These are phyloP conservation scores for Kluyveromyces aestuarii DNA, from an alignment of 805 yeast species.

Conservation along the genomic window DNA sequence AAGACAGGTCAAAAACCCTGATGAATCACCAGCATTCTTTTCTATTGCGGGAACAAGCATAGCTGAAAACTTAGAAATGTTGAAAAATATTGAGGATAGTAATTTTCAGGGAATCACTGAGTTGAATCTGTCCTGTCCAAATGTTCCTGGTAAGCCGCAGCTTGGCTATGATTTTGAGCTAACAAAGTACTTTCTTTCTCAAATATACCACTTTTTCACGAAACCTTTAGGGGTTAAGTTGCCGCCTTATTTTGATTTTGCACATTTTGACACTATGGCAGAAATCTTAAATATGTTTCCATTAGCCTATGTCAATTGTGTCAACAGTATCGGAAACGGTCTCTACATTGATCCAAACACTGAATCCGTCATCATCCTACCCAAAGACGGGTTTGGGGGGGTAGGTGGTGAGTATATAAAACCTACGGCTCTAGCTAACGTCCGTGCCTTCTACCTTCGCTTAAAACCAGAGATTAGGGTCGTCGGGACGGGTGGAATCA, in stretches of 20 bases:
- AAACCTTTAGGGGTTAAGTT: constrained; percentile 27
- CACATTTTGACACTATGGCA: constrained; percentile 25
- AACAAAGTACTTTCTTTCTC: constrained; percentile 16
- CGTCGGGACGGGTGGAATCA: constrained; percentile 27
- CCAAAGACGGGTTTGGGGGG: constrained; percentile 28
- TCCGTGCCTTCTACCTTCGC: constrained; percentile 26
- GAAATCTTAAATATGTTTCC: constrained; percentile 21
- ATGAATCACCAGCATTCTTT: constrained; percentile 15
- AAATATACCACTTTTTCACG: constrained; percentile 20
- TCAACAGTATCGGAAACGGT: constrained; percentile 26
- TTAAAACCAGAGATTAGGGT: constrained; percentile 21
- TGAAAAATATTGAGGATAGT: constrained; percentile 18
- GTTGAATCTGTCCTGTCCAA: constrained; percentile 26
- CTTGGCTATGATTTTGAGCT: constrained; percentile 25
- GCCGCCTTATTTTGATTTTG: constrained; percentile 28
- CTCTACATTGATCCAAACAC: constrained; percentile 21
- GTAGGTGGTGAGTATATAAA: constrained; percentile 27
- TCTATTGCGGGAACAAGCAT: constrained; percentile 27
- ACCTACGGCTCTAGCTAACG: constrained; percentile 28
- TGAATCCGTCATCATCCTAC: constrained; percentile 25
- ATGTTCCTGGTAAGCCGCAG: constrained; percentile 28
- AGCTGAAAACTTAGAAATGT: constrained; percentile 19
- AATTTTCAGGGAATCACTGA: constrained; percentile 22
- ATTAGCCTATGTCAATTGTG: constrained; percentile 22
- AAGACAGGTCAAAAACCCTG: constrained; percentile 12